Conservation (phyloP, 768 basidiomycete genomes). For the Cubamyces sp. region DNA sequence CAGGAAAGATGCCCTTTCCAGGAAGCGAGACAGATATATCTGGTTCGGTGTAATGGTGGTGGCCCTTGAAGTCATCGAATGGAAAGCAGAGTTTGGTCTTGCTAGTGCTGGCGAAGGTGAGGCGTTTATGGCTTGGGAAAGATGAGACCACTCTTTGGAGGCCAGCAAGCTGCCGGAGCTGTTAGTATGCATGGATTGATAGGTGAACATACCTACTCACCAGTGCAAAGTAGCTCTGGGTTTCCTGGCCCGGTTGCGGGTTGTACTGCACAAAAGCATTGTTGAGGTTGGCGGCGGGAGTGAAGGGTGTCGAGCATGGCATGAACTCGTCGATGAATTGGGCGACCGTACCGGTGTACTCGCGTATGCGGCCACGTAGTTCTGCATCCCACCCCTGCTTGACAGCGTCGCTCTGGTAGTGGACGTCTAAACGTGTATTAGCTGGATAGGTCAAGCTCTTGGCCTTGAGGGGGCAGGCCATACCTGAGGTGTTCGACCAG, state of each 20-base stretch:
- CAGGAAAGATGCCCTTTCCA: background rate
- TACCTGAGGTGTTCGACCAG: background rate
- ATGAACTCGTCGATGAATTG: background rate
- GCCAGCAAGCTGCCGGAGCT: background rate
- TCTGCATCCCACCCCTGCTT: slow-evolving; percentile 2
- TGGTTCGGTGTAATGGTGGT: slow-evolving; percentile 8
- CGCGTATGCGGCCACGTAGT: background rate
- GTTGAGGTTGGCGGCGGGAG: background rate
- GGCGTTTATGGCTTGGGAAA: background rate
- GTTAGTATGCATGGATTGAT: background rate
- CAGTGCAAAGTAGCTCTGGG: background rate
- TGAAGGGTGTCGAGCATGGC: background rate
- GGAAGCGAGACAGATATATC: slow-evolving; percentile 11
- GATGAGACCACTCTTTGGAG: background rate
- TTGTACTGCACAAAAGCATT: background rate
- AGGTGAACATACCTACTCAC: background rate
- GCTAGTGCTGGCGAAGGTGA: background rate
- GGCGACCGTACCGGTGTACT: background rate
- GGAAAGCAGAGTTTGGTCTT: background rate
- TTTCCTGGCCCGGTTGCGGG: background rate
- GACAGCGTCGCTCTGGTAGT: background rate
- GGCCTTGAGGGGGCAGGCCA: background rate
- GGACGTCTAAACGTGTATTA: background rate
- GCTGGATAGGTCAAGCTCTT: background rate
- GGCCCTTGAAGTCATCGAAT: background rate